Evolutionary conservation across 129 eudicot genomes (phyloP), one percentile per base, ranked within the genome.

Genomic region (Escallonia herrerae): DNA sequence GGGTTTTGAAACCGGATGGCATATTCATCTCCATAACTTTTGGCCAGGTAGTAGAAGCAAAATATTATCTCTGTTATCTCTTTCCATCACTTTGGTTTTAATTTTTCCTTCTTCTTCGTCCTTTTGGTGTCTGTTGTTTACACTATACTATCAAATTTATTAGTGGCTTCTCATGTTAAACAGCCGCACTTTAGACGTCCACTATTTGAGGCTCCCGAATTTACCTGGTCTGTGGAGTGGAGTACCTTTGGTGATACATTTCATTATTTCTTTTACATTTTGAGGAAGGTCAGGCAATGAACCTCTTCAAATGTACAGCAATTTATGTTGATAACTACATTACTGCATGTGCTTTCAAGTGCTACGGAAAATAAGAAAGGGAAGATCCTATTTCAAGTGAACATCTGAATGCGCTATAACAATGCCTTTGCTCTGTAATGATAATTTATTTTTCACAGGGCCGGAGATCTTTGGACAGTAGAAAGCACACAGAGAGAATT

Each of bases 181-280:
- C 89, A 93, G 99, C 99, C 99, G 42, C 99, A 93, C 60, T 93
- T 93, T 64, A 84, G 99, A 80, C 96, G 90, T 3, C 99, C 82
- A 0, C 59, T 89, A 62, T 86, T 88, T 75, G 72, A 71, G 65
- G 84, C 86, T 72, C 87, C 87, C 11, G 85, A 79, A 57, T 93
- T 93, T 64, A 89, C 89, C 15, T 93, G 99, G 96, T 88, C 99
- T 6, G 44, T 86, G 54, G 96, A 93, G 58, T 86, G 83, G 77
- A 76, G 65, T 65, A 89, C 99, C 11, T 93, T 93, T 76, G 99
- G 99, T 33, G 95, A 89, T 76, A 96, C 91, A 67, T 93, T 93
- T 74, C 99, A 93, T 58, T 93, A 93, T 78, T 93, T 88, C 87
- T 81, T 93, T 76, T 88, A 88, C 62, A 76, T 77, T 62, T 69